These are phyloP conservation scores for Amphibolis antarctica DNA, from an alignment of 106 monocot genomes.

Conservation along the genomic window DNA sequence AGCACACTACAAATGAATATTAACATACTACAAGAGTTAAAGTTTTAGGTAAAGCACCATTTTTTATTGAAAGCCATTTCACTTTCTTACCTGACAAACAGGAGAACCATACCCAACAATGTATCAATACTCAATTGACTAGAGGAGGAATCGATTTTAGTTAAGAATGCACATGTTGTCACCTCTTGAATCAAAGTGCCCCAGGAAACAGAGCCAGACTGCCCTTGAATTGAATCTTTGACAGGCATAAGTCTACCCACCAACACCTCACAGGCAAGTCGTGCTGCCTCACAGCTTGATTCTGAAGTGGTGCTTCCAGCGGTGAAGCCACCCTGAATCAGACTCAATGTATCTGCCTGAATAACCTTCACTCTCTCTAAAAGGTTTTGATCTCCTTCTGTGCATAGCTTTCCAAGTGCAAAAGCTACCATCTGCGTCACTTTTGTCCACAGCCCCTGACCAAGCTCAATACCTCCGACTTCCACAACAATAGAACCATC, in stretches of 20 bases:
- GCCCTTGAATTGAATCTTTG: slow-evolving; percentile 31
- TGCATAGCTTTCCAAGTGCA: slow-evolving; percentile 47
- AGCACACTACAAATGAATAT: too few relatives aligned
- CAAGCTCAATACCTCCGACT: slow-evolving; percentile 78
- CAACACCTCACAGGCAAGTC: slow-evolving; percentile 43
- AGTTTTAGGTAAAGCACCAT: too few relatives aligned
- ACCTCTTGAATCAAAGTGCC: slow-evolving; percentile 48
- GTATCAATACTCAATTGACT: too few relatives aligned
- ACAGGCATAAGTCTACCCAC: slow-evolving; percentile 42
- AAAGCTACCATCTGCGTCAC: slow-evolving; percentile 77
- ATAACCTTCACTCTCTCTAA: slow-evolving; percentile 47
- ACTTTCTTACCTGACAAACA: too few relatives aligned
- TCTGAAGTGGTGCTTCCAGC: slow-evolving; percentile 81
- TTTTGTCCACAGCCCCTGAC: slow-evolving; percentile 91
- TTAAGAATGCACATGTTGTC: neutral
- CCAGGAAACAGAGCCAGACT: slow-evolving; percentile 39
- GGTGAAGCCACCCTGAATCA: slow-evolving; percentile 65
- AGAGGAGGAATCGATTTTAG: too few relatives aligned
- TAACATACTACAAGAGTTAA: too few relatives aligned
- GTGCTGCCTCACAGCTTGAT: slow-evolving; percentile 67
- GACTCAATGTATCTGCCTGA: slow-evolving; percentile 75
- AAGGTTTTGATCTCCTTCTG: slow-evolving; percentile 29
- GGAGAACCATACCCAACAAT: too few relatives aligned
- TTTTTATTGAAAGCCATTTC: too few relatives aligned
- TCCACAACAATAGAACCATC: slow-evolving; percentile 77